Base-by-base conservation (phyloP, 116 monocot genomes). In the Dioscorea cayenensis region DNA sequence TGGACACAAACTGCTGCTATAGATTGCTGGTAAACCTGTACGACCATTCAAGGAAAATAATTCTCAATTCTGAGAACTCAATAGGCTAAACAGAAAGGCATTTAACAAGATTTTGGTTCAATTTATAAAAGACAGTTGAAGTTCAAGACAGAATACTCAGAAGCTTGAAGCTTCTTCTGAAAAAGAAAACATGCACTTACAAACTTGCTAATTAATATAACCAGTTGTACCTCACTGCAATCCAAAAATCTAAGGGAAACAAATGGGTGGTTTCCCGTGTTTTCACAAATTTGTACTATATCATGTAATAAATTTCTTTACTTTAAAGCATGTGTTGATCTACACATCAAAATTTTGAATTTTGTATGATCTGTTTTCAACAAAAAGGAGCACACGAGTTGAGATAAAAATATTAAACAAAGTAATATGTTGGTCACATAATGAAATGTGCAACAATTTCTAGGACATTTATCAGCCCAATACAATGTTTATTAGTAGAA, bases 11-110 rank as follows among this genome's bases (percentile, higher is more conserved):
- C 80, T 65, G 88, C 84, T 58, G 82, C 88, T 58, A 88, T 88
- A 1, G 88, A 88, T 65, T 88, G 88, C 49, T 80, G 81, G 66
- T 88, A 88, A 19, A 88, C 88, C 88, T 88, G 77, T 18, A 22
- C 9, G 38, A 38, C 0, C 38, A 38, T 38, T 10, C n/a, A 35
- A 66, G 52, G 1, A 32, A 55, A 37, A 66, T 20, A 14, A 21
- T 28, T 16, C 23, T 22, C 23, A 2, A 68, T 68, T 4, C 29
- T 58, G 9, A 25, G 68, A 60, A 49, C 16, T 25, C 13, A 13
- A 14, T 49, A 28, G 21, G 23, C 32, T 28, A 28, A 36, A 17
- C 58, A 1, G 18, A 67, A 59, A 19, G 59, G 65, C 51, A 10
- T 62, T 17, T 43, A 43, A 43, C 5, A 43, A 43, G 43, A 43